These are phyloP conservation scores for Fraxinus greggii DNA, from an alignment of 305 asterid genomes.

Conservation along the genomic window DNA sequence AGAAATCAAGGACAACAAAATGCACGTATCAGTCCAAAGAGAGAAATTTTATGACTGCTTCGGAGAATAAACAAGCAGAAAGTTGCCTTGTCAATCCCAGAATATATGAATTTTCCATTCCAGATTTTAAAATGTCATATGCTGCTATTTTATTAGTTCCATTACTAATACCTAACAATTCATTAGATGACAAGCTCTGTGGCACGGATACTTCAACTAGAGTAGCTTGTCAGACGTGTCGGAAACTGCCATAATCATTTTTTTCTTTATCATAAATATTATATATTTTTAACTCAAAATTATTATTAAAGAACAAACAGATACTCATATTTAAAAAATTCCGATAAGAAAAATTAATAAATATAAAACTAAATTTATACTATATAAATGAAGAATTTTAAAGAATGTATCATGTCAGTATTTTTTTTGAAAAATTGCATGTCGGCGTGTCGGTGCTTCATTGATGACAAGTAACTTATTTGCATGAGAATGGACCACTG, in stretches of 20 bases:
- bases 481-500: slow-evolving; percentile 7
- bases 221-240: background rate
- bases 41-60: background rate
- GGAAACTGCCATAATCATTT: background rate
- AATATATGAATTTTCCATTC: slow-evolving; percentile 2
- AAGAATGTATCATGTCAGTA: background rate
- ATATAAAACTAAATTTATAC: background rate
- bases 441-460: background rate
- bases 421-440: background rate
- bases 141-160: background rate
- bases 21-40: background rate
- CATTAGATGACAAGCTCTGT: background rate
- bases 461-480: background rate
- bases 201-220: background rate
- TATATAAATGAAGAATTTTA: background rate
- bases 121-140: background rate
- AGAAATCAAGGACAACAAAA: slow-evolving; percentile 21
- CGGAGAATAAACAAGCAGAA: background rate
- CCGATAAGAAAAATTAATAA: background rate
- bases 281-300: background rate
- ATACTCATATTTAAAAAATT: background rate
- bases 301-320: background rate
- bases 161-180: background rate
- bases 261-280: background rate
- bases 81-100: background rate